Evolutionary conservation across 2,329 filamentous ascomycete genomes (phyloP).

Genomic region (Trichoderma atrobrunneum): DNA sequence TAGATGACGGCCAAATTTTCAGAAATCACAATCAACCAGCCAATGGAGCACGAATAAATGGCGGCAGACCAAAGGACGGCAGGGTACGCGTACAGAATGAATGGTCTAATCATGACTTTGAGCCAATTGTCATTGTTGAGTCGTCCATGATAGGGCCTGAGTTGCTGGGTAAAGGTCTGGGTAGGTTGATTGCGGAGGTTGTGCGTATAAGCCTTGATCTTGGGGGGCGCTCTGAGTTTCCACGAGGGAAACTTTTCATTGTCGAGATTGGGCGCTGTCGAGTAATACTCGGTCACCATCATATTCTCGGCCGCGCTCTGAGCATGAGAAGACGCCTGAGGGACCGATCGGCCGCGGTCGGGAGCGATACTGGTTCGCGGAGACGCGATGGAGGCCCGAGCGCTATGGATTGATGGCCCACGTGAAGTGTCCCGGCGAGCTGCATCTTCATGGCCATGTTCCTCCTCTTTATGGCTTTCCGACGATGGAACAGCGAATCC

Average conservation of each 20-base stretch:
- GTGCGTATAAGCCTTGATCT: constrained; percentile 62
- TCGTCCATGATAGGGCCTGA: constrained; percentile 75
- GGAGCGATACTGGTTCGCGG: neutral
- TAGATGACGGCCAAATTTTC: constrained; percentile 83
- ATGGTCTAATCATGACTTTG: constrained; percentile 72
- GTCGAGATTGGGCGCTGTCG: constrained; percentile 37
- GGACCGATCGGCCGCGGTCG: neutral
- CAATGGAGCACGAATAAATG: constrained; percentile 83
- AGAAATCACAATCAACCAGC: constrained; percentile 93
- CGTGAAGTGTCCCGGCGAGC: neutral
- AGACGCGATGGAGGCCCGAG: neutral
- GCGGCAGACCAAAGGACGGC: constrained; percentile 83
- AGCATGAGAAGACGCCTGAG: constrained; percentile 1
- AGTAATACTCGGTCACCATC: constrained; percentile 26
- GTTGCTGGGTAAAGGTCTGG: constrained; percentile 69
- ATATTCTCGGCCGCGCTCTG: constrained; percentile 22
- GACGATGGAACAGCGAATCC: neutral
- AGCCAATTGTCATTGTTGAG: constrained; percentile 77
- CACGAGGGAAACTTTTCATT: constrained; percentile 42
- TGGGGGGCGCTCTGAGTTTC: constrained; percentile 34
- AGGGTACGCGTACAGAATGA: constrained; percentile 84
- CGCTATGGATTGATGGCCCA: neutral
- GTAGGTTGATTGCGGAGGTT: constrained; percentile 64
- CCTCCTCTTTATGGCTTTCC: neutral
- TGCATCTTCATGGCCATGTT: neutral